Percentiles rank a stretch among this genome's conserved stretches.
phyloP scores from a whole-genome alignment of 495 filamentous ascomycete genomes.

The Penicillium robsamsonii region DNA sequence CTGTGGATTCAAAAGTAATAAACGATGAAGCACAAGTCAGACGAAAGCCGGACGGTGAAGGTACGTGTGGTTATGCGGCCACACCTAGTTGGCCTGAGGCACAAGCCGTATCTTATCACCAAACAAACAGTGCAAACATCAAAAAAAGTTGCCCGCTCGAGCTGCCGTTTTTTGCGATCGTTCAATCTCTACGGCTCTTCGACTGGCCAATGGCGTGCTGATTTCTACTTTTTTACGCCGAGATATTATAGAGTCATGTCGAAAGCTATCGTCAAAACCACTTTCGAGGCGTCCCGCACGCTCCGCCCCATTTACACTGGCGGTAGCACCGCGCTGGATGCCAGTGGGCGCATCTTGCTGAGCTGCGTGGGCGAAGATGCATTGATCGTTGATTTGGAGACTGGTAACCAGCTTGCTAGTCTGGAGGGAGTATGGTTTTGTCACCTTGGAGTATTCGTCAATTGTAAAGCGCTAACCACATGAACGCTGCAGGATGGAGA shows the following conservation, averaged over 20 bases:
- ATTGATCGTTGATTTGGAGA: constrained; percentile 79
- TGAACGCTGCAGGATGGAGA: constrained; percentile 76
- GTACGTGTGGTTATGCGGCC: constrained; percentile 17
- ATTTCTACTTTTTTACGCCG: constrained; percentile 18
- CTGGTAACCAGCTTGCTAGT: constrained; percentile 75
- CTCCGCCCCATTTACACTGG: constrained; percentile 95
- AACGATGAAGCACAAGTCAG: not conserved
- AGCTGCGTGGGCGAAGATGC: constrained; percentile 87
- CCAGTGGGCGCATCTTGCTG: constrained; percentile 77
- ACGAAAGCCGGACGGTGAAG: not conserved
- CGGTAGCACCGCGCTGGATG: constrained; percentile 79
- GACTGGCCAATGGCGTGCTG: constrained; percentile 18
- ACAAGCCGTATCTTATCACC: constrained; percentile 32
- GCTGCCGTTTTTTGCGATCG: constrained; percentile 25
- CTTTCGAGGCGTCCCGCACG: constrained; percentile 75
- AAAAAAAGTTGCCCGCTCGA: constrained; percentile 41
- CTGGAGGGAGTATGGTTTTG: constrained; percentile 76
- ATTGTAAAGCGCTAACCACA: constrained; percentile 22
- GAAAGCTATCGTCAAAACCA: constrained; percentile 64
- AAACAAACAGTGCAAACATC: constrained; percentile 42
- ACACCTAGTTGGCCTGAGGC: constrained; percentile 20
- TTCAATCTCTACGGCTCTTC: constrained; percentile 14
- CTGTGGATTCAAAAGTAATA: not conserved
- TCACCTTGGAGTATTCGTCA: not conserved
- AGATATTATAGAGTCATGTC: constrained; percentile 39